Evolutionary conservation across 2,329 filamentous ascomycete genomes (phyloP).

Genomic region (Thelonectria blattea): DNA sequence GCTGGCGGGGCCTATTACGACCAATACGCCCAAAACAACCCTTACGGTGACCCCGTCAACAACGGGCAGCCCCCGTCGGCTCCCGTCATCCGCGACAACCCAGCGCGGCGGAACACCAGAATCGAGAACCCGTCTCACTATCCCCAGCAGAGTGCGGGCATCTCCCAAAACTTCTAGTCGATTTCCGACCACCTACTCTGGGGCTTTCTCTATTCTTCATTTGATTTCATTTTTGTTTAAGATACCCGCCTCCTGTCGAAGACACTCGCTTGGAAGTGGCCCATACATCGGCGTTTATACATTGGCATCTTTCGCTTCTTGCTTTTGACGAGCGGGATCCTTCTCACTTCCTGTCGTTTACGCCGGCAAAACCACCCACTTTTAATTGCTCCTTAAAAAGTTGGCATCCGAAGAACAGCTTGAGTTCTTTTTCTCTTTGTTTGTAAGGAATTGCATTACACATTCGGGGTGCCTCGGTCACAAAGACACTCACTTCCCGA

Average conservation of each 20-base stretch:
- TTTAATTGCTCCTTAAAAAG: constrained; percentile 25
- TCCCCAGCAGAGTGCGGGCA: constrained; percentile 91
- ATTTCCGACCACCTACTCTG: constrained; percentile 10
- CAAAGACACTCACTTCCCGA: constrained; percentile 14
- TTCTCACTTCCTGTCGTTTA: constrained; percentile 7
- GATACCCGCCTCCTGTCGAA: constrained; percentile 40
- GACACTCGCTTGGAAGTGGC: constrained; percentile 38
- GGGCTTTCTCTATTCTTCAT: constrained; percentile 18
- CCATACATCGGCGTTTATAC: constrained; percentile 30
- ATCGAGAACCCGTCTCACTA: constrained; percentile 92
- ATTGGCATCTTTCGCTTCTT: constrained; percentile 27
- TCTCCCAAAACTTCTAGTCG: constrained; percentile 91
- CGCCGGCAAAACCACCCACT: constrained; percentile 5
- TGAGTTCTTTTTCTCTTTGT: constrained; percentile 15
- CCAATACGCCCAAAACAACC: constrained; percentile 63
- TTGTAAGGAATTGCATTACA: constrained; percentile 9
- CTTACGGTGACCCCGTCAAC: constrained; percentile 55
- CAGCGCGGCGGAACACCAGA: constrained; percentile 88
- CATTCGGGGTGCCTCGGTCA: constrained; percentile 6
- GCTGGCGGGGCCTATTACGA: constrained; percentile 61
- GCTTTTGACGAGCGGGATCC: constrained; percentile 15
- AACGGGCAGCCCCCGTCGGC: constrained; percentile 57
- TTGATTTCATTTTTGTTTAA: constrained; percentile 28
- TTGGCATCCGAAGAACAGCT: constrained; percentile 4
- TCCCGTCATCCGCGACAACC: constrained; percentile 91